A percentile compares a stretch with the other conserved stretches of the same genome.
Evolutionary conservation across 805 yeast genomes (phyloP).

Genomic region (Jamesozyma spencerorum): DNA sequence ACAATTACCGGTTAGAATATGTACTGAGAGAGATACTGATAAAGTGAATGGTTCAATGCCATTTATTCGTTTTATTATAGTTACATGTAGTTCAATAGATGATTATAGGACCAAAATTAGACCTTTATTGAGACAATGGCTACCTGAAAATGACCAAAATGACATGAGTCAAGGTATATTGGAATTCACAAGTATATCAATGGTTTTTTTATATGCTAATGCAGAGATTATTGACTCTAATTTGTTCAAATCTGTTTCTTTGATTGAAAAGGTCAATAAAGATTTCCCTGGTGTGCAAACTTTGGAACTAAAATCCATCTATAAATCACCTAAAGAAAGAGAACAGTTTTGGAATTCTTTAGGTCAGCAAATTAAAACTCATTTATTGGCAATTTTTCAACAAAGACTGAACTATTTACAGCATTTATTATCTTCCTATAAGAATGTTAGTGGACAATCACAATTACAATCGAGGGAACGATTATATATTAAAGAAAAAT

Average conservation of each 20-base stretch:
- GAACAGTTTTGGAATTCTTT: slow-evolving; percentile 25
- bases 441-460: background rate
- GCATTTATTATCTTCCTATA: slow-evolving; percentile 5
- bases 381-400: slow-evolving; percentile 22
- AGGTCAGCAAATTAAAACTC: slow-evolving; percentile 16
- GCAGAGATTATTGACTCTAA: slow-evolving; percentile 21
- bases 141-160: slow-evolving; percentile 22
- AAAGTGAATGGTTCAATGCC: slow-evolving; percentile 16
- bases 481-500: slow-evolving; percentile 17
- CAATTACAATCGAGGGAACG: slow-evolving; percentile 8
- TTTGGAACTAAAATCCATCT: slow-evolving; percentile 27
- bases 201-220: slow-evolving; percentile 25
- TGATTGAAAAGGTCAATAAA: slow-evolving; percentile 26
- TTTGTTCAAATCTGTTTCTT: slow-evolving; percentile 25
- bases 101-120: slow-evolving; percentile 71
- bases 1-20: slow-evolving; percentile 16
- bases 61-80: slow-evolving; percentile 58
- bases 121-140: slow-evolving; percentile 78
- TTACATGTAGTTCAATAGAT: slow-evolving; percentile 59
- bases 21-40: slow-evolving; percentile 10
- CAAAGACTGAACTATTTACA: slow-evolving; percentile 14
- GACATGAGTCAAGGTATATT: background rate
- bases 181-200: slow-evolving; percentile 9
- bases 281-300: slow-evolving; percentile 26
- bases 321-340: slow-evolving; percentile 25